Conservation (phyloP, 1,284 basidiomycete species). For the Heterobasidion irregulare region DNA sequence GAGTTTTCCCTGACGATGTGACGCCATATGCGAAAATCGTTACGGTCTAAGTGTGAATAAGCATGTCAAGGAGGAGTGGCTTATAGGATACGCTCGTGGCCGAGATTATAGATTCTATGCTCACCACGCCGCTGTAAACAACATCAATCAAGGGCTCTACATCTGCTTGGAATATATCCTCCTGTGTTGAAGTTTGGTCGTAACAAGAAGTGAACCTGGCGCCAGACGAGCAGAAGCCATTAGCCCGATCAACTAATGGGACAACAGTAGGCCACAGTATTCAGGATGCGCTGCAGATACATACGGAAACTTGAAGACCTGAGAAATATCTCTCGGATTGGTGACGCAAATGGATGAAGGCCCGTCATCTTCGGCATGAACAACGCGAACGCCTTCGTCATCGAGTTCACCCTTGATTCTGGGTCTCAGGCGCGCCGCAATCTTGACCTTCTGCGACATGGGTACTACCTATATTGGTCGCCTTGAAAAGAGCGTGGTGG, state of each 20-base stretch:
- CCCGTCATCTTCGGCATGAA: conserved; percentile 26
- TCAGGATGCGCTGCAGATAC: conserved; percentile 16
- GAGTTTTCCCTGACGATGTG: conserved; percentile 75
- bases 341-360: conserved; percentile 45
- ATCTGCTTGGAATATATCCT: conserved; percentile 63
- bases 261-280: neutral
- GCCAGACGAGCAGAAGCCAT: neutral
- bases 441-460: conserved; percentile 31
- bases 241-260: neutral
- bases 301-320: conserved; percentile 68
- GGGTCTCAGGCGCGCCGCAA: conserved; percentile 61
- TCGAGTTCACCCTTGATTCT: conserved; percentile 48
- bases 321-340: conserved; percentile 55
- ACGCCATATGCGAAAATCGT: conserved; percentile 80
- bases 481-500: neutral
- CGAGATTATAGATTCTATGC: neutral
- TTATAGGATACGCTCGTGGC: neutral
- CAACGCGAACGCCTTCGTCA: conserved; percentile 52
- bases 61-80: neutral
- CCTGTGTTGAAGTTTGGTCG: conserved; percentile 53
- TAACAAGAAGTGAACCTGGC: conserved; percentile 64
- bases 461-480: neutral
- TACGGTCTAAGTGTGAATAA: conserved; percentile 44
- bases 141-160: conserved; percentile 63
- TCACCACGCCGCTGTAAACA: conserved; percentile 60